A percentile compares a stretch with the other conserved stretches of the same genome.
Conservation (phyloP, 129 eudicot genomes). For the Gnaphalium uliginosum region DNA sequence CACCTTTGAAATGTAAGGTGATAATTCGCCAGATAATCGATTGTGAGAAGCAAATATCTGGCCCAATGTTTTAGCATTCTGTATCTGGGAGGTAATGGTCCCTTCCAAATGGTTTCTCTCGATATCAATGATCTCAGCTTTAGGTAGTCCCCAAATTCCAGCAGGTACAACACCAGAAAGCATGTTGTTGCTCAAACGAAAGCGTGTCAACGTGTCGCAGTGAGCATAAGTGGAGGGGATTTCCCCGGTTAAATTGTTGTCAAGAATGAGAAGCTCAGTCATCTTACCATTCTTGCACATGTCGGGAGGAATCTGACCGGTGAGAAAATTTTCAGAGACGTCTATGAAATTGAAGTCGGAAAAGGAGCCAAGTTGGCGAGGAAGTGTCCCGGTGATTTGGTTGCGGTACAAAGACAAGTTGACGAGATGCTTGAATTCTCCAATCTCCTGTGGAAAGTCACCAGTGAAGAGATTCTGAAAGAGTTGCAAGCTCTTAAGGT, state of each 20-base stretch:
- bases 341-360: conserved; percentile 68
- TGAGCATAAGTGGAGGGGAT: conserved; percentile 47
- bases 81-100: conserved; percentile 50
- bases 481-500: conserved; percentile 56
- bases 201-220: conserved; percentile 43
- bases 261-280: conserved; percentile 45
- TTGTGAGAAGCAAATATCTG: conserved; percentile 58
- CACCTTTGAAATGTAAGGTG: conserved; percentile 54
- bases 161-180: conserved; percentile 51
- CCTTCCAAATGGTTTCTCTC: conserved; percentile 50
- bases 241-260: conserved; percentile 50
- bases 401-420: conserved; percentile 61
- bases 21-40: conserved; percentile 64
- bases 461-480: conserved; percentile 60
- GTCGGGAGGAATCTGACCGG: conserved; percentile 70
- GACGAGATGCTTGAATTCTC: conserved; percentile 59
- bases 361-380: conserved; percentile 63
- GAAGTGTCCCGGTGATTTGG: conserved; percentile 62
- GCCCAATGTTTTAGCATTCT: conserved; percentile 48
- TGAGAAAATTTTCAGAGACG: conserved; percentile 66
- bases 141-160: conserved; percentile 59
- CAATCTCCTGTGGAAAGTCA: conserved; percentile 63
- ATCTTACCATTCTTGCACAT: conserved; percentile 48
- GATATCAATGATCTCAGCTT: conserved; percentile 40
- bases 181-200: conserved; percentile 48